A percentile compares a stretch with the other conserved stretches of the same genome.
These are phyloP conservation scores for Gossypium bickii DNA, from an alignment of 345 rosid species.

Conservation along the genomic window DNA sequence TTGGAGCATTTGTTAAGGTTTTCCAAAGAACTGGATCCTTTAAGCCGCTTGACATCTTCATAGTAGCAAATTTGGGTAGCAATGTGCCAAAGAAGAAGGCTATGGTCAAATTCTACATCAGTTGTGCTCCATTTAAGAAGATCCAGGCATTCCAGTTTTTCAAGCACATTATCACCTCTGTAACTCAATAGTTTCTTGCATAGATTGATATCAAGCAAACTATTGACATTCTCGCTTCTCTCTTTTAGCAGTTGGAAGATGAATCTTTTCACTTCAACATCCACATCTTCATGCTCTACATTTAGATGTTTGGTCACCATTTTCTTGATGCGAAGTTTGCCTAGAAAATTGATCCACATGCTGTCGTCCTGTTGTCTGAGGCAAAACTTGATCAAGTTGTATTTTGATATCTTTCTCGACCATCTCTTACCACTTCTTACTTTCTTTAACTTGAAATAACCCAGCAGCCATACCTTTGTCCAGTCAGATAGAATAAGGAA, in stretches of 20 bases:
- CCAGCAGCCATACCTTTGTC: slow-evolving; percentile 8
- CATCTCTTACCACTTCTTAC: not conserved
- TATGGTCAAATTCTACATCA: slow-evolving; percentile 15
- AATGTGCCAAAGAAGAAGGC: slow-evolving; percentile 26
- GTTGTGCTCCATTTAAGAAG: slow-evolving; percentile 21
- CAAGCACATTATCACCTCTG: slow-evolving; percentile 21
- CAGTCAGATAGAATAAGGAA: slow-evolving; percentile 7
- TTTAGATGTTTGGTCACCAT: not conserved
- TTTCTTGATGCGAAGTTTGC: not conserved
- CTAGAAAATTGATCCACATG: not conserved
- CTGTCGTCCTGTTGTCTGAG: not conserved
- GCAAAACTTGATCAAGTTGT: not conserved
- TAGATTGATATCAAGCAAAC: not conserved
- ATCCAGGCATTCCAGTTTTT: not conserved
- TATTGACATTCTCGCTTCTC: not conserved
- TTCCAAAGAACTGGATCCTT: not conserved
- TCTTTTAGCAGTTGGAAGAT: not conserved
- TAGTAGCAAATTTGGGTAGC: slow-evolving; percentile 17
- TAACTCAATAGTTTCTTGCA: slow-evolving; percentile 12
- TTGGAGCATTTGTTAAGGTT: not conserved
- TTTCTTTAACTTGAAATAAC: not conserved
- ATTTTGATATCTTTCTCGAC: not conserved
- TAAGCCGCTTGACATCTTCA: not conserved
- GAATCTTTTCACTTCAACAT: not conserved
- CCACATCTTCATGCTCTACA: not conserved